Evolutionary conservation across 2,329 filamentous ascomycete genomes (phyloP).

Genomic region (Diaporthe citriasiana): DNA sequence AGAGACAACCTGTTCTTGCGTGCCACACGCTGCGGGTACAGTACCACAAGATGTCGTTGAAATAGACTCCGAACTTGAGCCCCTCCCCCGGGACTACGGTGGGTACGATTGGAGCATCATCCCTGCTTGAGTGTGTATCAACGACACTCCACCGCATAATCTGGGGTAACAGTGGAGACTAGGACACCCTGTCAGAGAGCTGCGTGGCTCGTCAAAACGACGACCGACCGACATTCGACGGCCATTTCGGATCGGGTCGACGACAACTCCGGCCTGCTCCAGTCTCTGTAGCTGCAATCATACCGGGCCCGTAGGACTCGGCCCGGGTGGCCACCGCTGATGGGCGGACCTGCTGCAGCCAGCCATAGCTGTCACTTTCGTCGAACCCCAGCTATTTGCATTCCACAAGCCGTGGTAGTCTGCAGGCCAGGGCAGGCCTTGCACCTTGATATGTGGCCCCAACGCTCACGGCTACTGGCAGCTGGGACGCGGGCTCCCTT

Average conservation of each 20-base stretch:
- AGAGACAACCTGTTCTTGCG: not conserved
- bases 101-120: constrained; percentile 37
- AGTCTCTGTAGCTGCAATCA: not conserved
- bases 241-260: constrained; percentile 20
- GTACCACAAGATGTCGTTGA: constrained; percentile 40
- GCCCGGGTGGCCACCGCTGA: constrained; percentile 34
- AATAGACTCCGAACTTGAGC: constrained; percentile 32
- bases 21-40: constrained; percentile 27
- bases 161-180: constrained; percentile 36
- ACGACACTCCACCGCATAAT: constrained; percentile 31
- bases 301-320: constrained; percentile 25
- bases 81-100: constrained; percentile 30
- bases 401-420: not conserved
- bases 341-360: constrained; percentile 25
- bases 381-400: constrained; percentile 12
- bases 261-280: constrained; percentile 16
- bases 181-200: constrained; percentile 24
- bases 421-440: constrained; percentile 24
- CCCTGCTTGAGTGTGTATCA: constrained; percentile 32
- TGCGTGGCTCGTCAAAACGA: not conserved
- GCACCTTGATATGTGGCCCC: not conserved
- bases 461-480: constrained; percentile 29
- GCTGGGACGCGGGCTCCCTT: not conserved
- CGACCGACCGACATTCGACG: not conserved
- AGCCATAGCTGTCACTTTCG: constrained; percentile 37